Evolutionary conservation across 768 basidiomycete genomes (phyloP), one percentile per base, ranked within the genome.

Genomic region (Piloderma croceum): DNA sequence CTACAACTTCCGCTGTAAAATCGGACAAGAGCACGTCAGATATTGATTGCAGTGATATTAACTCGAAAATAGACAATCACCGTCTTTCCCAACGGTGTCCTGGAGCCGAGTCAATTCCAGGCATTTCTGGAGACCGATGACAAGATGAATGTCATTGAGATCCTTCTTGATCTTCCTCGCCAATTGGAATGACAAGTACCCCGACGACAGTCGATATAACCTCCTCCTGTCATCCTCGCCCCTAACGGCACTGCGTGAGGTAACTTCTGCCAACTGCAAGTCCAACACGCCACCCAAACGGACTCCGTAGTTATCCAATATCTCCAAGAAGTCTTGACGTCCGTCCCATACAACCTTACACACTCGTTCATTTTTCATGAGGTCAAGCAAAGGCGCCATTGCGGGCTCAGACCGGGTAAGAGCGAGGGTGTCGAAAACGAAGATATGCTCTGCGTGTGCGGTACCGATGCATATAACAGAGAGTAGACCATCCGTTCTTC

Each of bases 341-440:
- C 67, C 68, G 45, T 71, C 69, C 60, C 64, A 71, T 45, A 67
- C 62, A 44, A 71, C 46, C 48, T 70, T 71, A 22, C 55, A 52
- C 24, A 67, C 45, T 2, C 34, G 23, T 10, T 53, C 48, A 25
- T 60, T 50, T 18, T 44, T 47, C 36, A 71, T 58, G 11, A 67
- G 43, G 13, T 44, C 36, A 6, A 58, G 40, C 11, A 70, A 43
- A 13, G 42, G 43, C 2, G 49, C 42, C 15, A 68, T 48, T 35
- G 47, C 46, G 1, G 49, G 22, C 5, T 48, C 37, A 24, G 38
- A 44, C 2, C 47, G 25, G 2, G 5, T 34, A 37, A 67, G 51
- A 6, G 56, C 45, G 48, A 68, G 54, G 41, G 58, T 53, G 44
- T 70, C 68, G 29, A 70, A 56, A 39, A 70, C 42, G 38, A 58